Evolutionary conservation across 2,329 filamentous ascomycete genomes (phyloP), one percentile per base, ranked within the genome.

Genomic region (Xylariaceae sp.): DNA sequence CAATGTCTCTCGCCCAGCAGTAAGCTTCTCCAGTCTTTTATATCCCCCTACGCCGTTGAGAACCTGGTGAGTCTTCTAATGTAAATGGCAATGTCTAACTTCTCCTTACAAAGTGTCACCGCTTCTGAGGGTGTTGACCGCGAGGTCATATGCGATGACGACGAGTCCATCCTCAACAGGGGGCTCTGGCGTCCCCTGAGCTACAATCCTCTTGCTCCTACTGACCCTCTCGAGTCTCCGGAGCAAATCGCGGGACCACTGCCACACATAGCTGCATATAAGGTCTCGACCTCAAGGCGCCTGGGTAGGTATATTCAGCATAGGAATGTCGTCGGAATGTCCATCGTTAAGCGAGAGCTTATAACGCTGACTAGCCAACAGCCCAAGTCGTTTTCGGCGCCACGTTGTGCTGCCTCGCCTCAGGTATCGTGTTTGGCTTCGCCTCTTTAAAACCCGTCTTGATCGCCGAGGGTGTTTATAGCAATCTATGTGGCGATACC

Each of bases 371-470:
- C 15, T 26, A 49, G 47, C 37, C 45, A 18, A 42, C 47, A 86
- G 81, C 77, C 47, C 85, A 88, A 71, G 80, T 88, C 22, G 71
- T 70, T 47, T 71, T 80, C 57, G 84, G 84, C 5, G 79, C 85
- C n/a, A 58, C 85, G 9, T 85, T 85, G 68, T 88, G 84, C 68
- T 77, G 87, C 43, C 72, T 88, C 50, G 81, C 83, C 13, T 81
- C 84, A 3, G 85, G 83, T 0, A 74, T 83, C 34, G 77, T 86
- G 5, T 86, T 85, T 67, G 83, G 83, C 8, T 86, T 82, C 67
- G 83, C 83, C 7, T 81, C 83, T 1, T 72, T 86, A 54, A 86
- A 86, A 62, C 82, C 83, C 0, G 72, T 86, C 6, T 71, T 86
- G 39, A 77, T 86, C 32, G 71, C 74, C 9, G 78, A 83, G 60